Percentiles rank a stretch among this genome's conserved stretches.
phyloP scores from a whole-genome alignment of 768 basidiomycete species.

The Suillus occidentalis region DNA sequence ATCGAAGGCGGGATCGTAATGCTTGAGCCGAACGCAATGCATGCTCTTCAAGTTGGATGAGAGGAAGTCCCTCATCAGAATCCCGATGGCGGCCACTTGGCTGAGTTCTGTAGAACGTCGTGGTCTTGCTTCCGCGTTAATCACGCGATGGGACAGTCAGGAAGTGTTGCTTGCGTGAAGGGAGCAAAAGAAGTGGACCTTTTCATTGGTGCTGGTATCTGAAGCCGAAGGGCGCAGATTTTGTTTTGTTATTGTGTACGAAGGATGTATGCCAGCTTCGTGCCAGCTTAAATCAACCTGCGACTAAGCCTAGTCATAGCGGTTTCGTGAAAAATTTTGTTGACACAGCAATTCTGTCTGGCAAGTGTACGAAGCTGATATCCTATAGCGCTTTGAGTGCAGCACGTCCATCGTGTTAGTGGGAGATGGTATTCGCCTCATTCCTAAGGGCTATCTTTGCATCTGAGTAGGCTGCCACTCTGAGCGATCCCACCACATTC shows the following conservation, averaged over 20 bases:
- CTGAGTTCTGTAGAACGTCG: constrained; percentile 21
- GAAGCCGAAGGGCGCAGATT: constrained; percentile 19
- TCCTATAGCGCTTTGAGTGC: constrained; percentile 23
- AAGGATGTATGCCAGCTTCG: constrained; percentile 27
- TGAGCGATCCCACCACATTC: constrained; percentile 29
- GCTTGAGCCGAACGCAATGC: constrained; percentile 29
- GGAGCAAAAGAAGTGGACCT: constrained; percentile 18
- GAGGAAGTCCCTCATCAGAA: constrained; percentile 23
- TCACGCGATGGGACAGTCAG: constrained; percentile 31
- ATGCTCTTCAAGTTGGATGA: constrained; percentile 25
- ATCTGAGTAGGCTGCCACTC: not conserved
- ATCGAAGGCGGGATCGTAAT: constrained; percentile 28
- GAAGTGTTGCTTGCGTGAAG: constrained; percentile 24
- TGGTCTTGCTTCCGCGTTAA: constrained; percentile 26
- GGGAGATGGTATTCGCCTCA: constrained; percentile 25
- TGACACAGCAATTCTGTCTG: constrained; percentile 22
- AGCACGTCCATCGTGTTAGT: constrained; percentile 28
- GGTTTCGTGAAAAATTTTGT: constrained; percentile 25
- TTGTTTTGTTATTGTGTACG: too few species aligned
- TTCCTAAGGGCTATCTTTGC: not conserved
- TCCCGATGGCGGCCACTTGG: constrained; percentile 17
- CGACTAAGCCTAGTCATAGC: constrained; percentile 29
- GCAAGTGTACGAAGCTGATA: constrained; percentile 29
- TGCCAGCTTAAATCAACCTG: constrained; percentile 16
- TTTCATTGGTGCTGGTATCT: constrained; percentile 27